Evolutionary conservation across 768 basidiomycete genomes (phyloP).

Genomic region (Suillus subaureus): DNA sequence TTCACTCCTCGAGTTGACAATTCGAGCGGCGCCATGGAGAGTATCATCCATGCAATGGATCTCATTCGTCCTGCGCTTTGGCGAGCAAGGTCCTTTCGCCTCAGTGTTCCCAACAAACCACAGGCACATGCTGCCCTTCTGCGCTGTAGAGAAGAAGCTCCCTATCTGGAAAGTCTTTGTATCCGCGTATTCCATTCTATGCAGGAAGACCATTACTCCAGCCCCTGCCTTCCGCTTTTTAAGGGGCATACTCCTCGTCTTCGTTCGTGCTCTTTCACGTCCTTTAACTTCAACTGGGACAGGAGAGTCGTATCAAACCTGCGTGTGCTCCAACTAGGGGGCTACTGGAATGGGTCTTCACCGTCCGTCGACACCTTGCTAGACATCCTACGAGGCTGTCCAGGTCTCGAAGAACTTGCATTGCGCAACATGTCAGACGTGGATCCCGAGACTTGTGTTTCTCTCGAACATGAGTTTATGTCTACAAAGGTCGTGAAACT

Average conservation of each 20-base stretch:
- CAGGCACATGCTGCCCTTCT: slow-evolving; percentile 76
- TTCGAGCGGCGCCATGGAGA: slow-evolving; percentile 61
- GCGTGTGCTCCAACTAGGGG: slow-evolving; percentile 72
- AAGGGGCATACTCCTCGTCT: slow-evolving; percentile 75
- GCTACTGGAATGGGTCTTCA: slow-evolving; percentile 77
- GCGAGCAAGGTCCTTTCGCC: slow-evolving; percentile 71
- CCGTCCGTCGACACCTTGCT: slow-evolving; percentile 69
- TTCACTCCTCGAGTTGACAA: slow-evolving; percentile 70
- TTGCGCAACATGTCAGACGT: slow-evolving; percentile 80
- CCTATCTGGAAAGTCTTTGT: slow-evolving; percentile 71
- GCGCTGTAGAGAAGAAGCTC: slow-evolving; percentile 75
- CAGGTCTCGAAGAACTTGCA: slow-evolving; percentile 74
- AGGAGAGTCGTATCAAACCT: slow-evolving; percentile 58
- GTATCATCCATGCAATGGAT: slow-evolving; percentile 74
- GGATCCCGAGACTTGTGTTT: slow-evolving; percentile 48
- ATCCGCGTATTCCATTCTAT: slow-evolving; percentile 76
- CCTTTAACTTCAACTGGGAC: slow-evolving; percentile 88
- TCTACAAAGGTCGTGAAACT: slow-evolving; percentile 46
- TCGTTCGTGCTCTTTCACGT: slow-evolving; percentile 72
- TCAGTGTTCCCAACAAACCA: slow-evolving; percentile 77
- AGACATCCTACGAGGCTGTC: slow-evolving; percentile 70
- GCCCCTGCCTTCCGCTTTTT: slow-evolving; percentile 67
- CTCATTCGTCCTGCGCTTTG: slow-evolving; percentile 77
- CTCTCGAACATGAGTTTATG: slow-evolving; percentile 39
- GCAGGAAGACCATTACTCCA: slow-evolving; percentile 72